These are phyloP conservation scores for Suhomyces taliae DNA, from an alignment of 1,139 yeast genomes.

Conservation along the genomic window DNA sequence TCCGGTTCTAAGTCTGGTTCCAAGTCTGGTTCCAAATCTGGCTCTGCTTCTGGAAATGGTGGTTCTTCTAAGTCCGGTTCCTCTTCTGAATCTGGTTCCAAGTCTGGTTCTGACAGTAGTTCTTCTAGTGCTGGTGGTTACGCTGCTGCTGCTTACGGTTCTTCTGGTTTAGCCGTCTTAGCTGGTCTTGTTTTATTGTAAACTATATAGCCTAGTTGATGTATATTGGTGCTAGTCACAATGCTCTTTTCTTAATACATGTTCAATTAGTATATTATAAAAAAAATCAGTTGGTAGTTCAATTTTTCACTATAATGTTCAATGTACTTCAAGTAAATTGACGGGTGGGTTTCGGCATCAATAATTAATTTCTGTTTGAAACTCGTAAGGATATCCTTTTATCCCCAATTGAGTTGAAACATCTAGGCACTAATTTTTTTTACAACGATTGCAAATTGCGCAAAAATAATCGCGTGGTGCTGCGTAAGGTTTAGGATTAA, in stretches of 20 bases:
- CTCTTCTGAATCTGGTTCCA: slow-evolving; percentile 9
- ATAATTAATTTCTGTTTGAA: too few relatives aligned
- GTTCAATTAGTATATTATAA: neutral
- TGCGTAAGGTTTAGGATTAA: too few relatives aligned
- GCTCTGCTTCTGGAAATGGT: slow-evolving; percentile 9
- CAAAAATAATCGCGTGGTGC: too few relatives aligned
- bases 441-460: too few relatives aligned
- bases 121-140: slow-evolving; percentile 1
- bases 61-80: slow-evolving; percentile 9
- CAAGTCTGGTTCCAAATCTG: slow-evolving; percentile 12
- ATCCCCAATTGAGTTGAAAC: too few relatives aligned
- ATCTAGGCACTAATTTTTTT: too few relatives aligned
- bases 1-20: slow-evolving; percentile 5
- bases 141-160: slow-evolving; percentile 20
- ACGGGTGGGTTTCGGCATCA: too few relatives aligned
- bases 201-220: slow-evolving; percentile 2
- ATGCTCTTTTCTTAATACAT: neutral
- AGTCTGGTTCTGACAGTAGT: slow-evolving; percentile 6
- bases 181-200: slow-evolving; percentile 33
- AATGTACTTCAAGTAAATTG: too few relatives aligned
- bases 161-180: slow-evolving; percentile 28
- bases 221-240: neutral
- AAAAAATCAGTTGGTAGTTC: too few relatives aligned
- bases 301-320: too few relatives aligned
- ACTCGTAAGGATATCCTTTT: too few relatives aligned